Percentiles rank a stretch among this genome's conserved stretches.
These are phyloP conservation scores for Dictyostelium purpureum DNA, from an alignment of 78 protist genomes.

Conservation along the genomic window DNA sequence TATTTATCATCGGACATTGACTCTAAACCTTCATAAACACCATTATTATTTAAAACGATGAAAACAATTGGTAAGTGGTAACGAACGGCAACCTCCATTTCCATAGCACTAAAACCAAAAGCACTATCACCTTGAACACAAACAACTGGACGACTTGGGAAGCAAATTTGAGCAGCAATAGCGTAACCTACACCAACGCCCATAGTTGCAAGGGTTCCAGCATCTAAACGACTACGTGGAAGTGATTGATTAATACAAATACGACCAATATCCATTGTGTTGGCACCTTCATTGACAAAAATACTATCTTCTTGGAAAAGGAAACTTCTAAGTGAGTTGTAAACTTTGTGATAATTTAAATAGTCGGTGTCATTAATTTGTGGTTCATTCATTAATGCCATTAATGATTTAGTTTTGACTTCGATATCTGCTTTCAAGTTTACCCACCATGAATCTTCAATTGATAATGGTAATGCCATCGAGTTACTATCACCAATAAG, in stretches of 20 bases:
- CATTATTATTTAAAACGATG: slow-evolving; percentile 78
- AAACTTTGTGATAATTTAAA: slow-evolving; percentile 70
- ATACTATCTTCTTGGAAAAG: slow-evolving; percentile 23
- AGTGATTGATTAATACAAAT: slow-evolving; percentile 28
- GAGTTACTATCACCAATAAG: neutral
- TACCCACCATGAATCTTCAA: slow-evolving; percentile 47
- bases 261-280: slow-evolving; percentile 85
- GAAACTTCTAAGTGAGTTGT: neutral
- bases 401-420: neutral
- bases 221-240: slow-evolving; percentile 76
- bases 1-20: slow-evolving; percentile 10
- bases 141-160: neutral
- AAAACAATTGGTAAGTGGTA: slow-evolving; percentile 72
- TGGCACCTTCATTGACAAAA: slow-evolving; percentile 81
- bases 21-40: slow-evolving; percentile 74
- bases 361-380: slow-evolving; percentile 4
- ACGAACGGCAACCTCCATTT: slow-evolving; percentile 72
- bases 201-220: slow-evolving; percentile 84
- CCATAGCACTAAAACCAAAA: slow-evolving; percentile 85
- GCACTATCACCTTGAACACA: slow-evolving; percentile 84
- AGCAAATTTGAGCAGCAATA: slow-evolving; percentile 59
- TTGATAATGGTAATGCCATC: neutral
- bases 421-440: slow-evolving; percentile 1
- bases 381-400: neutral
- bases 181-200: slow-evolving; percentile 87